Conservation (phyloP, 2,329 filamentous ascomycete species). For the Coccinonectria pachysandricola region DNA sequence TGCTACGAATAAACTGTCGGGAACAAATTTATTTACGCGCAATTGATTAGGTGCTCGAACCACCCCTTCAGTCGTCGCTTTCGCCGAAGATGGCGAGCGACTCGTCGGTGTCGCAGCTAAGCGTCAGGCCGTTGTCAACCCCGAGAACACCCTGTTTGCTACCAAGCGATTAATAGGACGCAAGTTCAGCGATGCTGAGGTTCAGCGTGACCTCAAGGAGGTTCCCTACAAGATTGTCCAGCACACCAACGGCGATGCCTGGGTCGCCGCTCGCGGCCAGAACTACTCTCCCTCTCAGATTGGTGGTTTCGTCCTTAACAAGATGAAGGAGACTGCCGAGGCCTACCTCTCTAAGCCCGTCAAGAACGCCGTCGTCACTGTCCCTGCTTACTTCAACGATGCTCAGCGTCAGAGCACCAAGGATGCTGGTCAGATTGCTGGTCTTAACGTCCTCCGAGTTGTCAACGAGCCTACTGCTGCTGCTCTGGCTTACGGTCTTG, state of each 20-base stretch:
- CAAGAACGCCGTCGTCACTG: slow-evolving; percentile 95
- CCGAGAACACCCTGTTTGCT: slow-evolving; percentile 95
- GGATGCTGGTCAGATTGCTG: slow-evolving; percentile 92
- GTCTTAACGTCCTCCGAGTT: slow-evolving; percentile 92
- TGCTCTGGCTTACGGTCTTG: slow-evolving; percentile 88
- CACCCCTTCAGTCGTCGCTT: slow-evolving; percentile 77
- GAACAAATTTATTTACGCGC: slow-evolving; percentile 6
- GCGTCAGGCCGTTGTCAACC: slow-evolving; percentile 96
- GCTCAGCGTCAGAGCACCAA: slow-evolving; percentile 96
- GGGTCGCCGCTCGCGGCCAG: slow-evolving; percentile 86
- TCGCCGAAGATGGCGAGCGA: slow-evolving; percentile 90
- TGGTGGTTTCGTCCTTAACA: slow-evolving; percentile 89
- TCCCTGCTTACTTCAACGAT: slow-evolving; percentile 98
- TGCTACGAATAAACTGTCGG: no score
- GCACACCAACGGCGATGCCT: slow-evolving; percentile 92
- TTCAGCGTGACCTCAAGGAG: slow-evolving; percentile 94
- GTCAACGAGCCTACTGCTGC: slow-evolving; percentile 97
- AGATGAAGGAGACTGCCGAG: slow-evolving; percentile 99
- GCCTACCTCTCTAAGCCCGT: slow-evolving; percentile 80
- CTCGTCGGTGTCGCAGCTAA: slow-evolving; percentile 95
- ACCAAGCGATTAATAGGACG: slow-evolving; percentile 98
- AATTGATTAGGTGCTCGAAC: slow-evolving; percentile 25
- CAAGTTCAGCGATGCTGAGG: slow-evolving; percentile 89
- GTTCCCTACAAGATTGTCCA: slow-evolving; percentile 98
- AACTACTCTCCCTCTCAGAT: slow-evolving; percentile 98